These are phyloP conservation scores for Ustilago cynodontis DNA, from an alignment of 1,284 basidiomycete genomes.

Conservation along the genomic window DNA sequence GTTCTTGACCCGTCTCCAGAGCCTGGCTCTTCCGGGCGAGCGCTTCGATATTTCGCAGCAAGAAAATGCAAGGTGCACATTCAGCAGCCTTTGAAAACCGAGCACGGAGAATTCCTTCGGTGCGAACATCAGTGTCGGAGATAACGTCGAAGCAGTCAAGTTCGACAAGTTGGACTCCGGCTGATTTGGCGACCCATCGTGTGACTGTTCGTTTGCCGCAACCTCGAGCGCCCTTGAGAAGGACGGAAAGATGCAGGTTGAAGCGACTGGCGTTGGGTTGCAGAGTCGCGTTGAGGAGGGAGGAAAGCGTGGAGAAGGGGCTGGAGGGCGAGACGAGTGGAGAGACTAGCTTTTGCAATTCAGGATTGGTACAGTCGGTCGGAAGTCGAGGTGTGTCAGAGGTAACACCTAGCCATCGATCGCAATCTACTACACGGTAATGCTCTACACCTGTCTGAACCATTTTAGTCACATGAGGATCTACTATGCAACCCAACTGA, in stretches of 20 bases:
- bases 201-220: slow-evolving; percentile 79
- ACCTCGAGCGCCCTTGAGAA: slow-evolving; percentile 82
- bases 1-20: slow-evolving; percentile 80
- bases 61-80: slow-evolving; percentile 86
- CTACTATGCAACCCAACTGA: slow-evolving; percentile 82
- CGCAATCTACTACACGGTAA: slow-evolving; percentile 76
- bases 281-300: slow-evolving; percentile 63
- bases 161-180: slow-evolving; percentile 86
- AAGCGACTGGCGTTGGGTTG: slow-evolving; percentile 52
- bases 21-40: slow-evolving; percentile 80
- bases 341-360: slow-evolving; percentile 22
- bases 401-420: slow-evolving; percentile 75
- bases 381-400: slow-evolving; percentile 54
- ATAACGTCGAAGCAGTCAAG: slow-evolving; percentile 87
- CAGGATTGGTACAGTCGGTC: slow-evolving; percentile 4
- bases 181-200: slow-evolving; percentile 75
- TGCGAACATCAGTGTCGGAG: slow-evolving; percentile 83
- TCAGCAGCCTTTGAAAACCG: slow-evolving; percentile 82
- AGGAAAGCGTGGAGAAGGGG: slow-evolving; percentile 40
- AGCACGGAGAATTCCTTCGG: slow-evolving; percentile 81
- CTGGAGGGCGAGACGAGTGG: slow-evolving; percentile 45
- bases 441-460: slow-evolving; percentile 83
- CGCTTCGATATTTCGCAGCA: slow-evolving; percentile 87
- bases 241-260: slow-evolving; percentile 71
- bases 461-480: slow-evolving; percentile 76